phyloP scores from a whole-genome alignment of 305 asterid genomes.

The Caryopteris hybrid region DNA sequence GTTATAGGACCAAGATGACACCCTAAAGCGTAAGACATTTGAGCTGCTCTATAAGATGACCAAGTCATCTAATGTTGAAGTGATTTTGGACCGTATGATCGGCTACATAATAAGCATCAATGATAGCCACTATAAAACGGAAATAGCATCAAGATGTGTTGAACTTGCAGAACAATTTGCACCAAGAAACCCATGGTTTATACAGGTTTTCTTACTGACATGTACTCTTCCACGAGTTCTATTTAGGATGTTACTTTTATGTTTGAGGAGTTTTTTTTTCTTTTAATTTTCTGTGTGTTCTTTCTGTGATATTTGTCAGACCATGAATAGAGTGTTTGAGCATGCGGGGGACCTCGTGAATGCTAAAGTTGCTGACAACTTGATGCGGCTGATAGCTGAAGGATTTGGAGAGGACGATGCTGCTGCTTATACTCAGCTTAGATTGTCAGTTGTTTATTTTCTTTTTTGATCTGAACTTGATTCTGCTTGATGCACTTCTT shows the following conservation, averaged over 20 bases:
- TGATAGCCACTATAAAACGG: conserved; percentile 77
- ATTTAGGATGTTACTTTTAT: background rate
- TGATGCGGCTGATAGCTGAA: conserved; percentile 84
- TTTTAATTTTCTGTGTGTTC: conserved; percentile 7
- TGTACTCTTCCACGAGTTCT: background rate
- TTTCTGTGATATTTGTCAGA: conserved; percentile 35
- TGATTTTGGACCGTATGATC: conserved; percentile 81
- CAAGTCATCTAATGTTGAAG: conserved; percentile 88
- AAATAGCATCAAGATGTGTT: conserved; percentile 85
- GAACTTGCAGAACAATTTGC: conserved; percentile 92
- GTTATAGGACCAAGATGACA: conserved; percentile 83
- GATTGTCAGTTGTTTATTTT: conserved; percentile 75
- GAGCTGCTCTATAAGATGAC: conserved; percentile 87
- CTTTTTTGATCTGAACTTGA: background rate
- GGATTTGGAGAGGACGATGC: conserved; percentile 80
- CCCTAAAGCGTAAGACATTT: conserved; percentile 85
- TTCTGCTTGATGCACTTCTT: background rate
- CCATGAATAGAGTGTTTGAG: conserved; percentile 86
- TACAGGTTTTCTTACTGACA: conserved; percentile 47
- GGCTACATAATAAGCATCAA: conserved; percentile 73
- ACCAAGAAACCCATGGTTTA: conserved; percentile 91
- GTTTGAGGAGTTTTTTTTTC: background rate
- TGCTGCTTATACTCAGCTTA: conserved; percentile 64
- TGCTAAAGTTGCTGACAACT: conserved; percentile 78
- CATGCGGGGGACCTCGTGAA: conserved; percentile 85